Conservation (phyloP, 441 rosid species). For the Euphorbia corollata region DNA sequence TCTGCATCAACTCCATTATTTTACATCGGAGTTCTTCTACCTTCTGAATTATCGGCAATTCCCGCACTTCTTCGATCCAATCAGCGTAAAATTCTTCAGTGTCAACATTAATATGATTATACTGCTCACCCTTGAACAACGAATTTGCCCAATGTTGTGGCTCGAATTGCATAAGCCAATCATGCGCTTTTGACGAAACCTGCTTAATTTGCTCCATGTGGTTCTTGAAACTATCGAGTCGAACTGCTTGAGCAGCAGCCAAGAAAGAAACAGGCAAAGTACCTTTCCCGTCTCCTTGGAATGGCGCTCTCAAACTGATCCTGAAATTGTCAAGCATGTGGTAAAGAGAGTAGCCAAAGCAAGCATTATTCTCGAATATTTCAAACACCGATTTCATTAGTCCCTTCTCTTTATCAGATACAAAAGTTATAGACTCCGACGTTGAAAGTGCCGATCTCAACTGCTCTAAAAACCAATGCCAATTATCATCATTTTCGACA, state of each 20-base stretch:
- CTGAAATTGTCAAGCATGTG: constrained; percentile 69
- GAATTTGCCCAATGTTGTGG: constrained; percentile 64
- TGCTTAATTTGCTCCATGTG: constrained; percentile 53
- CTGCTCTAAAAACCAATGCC: constrained; percentile 83
- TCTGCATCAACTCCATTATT: constrained; percentile 51
- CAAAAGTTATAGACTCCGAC: constrained; percentile 51
- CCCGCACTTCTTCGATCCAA: constrained; percentile 73
- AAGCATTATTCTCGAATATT: constrained; percentile 51
- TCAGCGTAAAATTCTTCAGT: constrained; percentile 50
- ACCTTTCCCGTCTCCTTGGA: constrained; percentile 71
- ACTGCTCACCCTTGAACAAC: constrained; percentile 64
- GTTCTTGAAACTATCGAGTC: constrained; percentile 47
- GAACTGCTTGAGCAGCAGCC: constrained; percentile 71
- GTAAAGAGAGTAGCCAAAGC: constrained; percentile 65
- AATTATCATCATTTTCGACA: constrained; percentile 57
- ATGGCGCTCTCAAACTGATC: constrained; percentile 73
- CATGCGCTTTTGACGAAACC: constrained; percentile 59
- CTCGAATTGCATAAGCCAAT: constrained; percentile 71
- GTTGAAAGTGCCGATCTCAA: constrained; percentile 49
- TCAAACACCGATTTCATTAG: constrained; percentile 47
- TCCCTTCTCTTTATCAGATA: constrained; percentile 71
- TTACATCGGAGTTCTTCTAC: constrained; percentile 42
- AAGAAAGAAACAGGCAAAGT: constrained; percentile 50
- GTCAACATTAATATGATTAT: constrained; percentile 51
- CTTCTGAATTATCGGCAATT: constrained; percentile 58